Evolutionary conservation across 228 moss, liverwort and hornwort species (phyloP).

Genomic region (Sphagnum fallax): DNA sequence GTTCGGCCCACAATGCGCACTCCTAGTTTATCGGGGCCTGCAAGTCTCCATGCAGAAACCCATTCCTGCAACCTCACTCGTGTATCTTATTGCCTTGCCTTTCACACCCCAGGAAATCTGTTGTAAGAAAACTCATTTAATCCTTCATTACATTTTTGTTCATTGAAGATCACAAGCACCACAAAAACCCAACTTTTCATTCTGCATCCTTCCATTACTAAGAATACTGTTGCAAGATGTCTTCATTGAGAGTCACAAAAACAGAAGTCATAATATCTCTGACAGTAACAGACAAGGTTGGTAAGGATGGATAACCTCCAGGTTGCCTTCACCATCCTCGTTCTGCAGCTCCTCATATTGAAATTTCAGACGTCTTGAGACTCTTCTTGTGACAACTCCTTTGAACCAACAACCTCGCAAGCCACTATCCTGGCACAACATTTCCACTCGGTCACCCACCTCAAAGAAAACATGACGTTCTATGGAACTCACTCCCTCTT

Average conservation of each 20-base stretch:
- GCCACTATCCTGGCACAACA: slow-evolving; percentile 81
- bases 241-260: too few relatives aligned
- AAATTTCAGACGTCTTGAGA: slow-evolving; percentile 56
- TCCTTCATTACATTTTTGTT: too few relatives aligned
- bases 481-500: slow-evolving; percentile 32
- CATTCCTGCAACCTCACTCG: slow-evolving; percentile 51
- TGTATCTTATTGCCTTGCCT: too few relatives aligned
- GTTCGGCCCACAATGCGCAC: slow-evolving; percentile 50
- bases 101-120: too few relatives aligned
- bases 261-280: too few relatives aligned
- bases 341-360: slow-evolving; percentile 65
- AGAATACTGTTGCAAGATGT: too few relatives aligned
- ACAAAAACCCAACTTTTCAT: too few relatives aligned
- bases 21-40: slow-evolving; percentile 48
- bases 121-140: too few relatives aligned
- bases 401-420: slow-evolving; percentile 91
- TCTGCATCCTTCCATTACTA: too few relatives aligned
- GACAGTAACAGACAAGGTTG: too few relatives aligned
- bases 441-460: slow-evolving; percentile 68
- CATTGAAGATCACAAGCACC: too few relatives aligned
- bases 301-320: slow-evolving; percentile 42
- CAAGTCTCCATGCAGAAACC: slow-evolving; percentile 56
- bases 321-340: slow-evolving; percentile 62
- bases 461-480: slow-evolving; percentile 51
- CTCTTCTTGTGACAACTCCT: slow-evolving; percentile 52